Base-by-base conservation (phyloP, 495 filamentous ascomycete species). In the Melanomma pulvis-pyrius region DNA sequence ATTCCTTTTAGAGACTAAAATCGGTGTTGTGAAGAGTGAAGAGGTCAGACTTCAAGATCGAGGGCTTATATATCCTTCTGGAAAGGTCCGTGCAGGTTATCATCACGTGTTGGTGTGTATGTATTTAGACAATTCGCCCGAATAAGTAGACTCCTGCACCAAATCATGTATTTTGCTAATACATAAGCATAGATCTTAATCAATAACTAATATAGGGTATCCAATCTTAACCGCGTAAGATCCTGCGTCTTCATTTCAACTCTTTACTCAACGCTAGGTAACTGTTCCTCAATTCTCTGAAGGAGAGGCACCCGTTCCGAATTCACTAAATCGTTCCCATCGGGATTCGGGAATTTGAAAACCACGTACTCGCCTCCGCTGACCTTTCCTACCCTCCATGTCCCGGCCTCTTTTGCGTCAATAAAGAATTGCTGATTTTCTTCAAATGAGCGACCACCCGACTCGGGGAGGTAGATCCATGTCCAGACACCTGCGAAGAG, bases 351-450 rank as follows among this genome's bases (percentile, higher is more conserved):
- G 52, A 75, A 77, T 3, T 80, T 82, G 76, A 85, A 73, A n/a
- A 59, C 59, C 57, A 70, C 63, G 57, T 74, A 85, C 62, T 79
- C 78, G 7, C 83, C 83, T 1, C 74, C 73, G 24, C 76, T 73
- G 13, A 85, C 77, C 58, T 76, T 82, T 28, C 61, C 70, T 6
- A 85, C 84, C 39, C 68, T 72, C 82, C 83, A 85, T 22, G 72
- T 80, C 11, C 73, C 75, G 0, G 76, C 74, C 34, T 82, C 75
- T 63, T 72, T 73, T 2, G 83, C 82, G 24, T 77, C 76, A 39
- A 73, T 70, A 63, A 86, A 86, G 74, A 85, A 85, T 58, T 77
- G 65, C 67, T 84, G 80, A 58, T 85, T 85, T 63, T 83, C 83
- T 61, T 86, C 82, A 56, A 85, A 85, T 47, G 76, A 79, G 44